Conservation (phyloP, 2,329 filamentous ascomycete genomes). For the Cercospora sesami region DNA sequence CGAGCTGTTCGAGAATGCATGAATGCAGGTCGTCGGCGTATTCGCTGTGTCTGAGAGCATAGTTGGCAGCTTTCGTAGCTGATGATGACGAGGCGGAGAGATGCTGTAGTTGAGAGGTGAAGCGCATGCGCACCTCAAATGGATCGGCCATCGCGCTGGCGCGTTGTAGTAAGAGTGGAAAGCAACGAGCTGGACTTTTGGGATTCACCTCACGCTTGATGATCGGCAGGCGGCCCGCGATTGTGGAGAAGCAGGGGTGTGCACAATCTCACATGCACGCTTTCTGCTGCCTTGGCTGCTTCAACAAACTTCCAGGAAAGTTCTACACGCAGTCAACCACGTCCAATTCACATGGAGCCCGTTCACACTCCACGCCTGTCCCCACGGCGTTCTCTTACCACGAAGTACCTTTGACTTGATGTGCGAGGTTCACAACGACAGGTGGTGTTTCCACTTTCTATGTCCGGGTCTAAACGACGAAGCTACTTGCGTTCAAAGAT, state of each 20-base stretch:
- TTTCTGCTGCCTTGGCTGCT: neutral
- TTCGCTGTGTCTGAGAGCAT: constrained; percentile 89
- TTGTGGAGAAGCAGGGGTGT: neutral
- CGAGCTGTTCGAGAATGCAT: constrained; percentile 93
- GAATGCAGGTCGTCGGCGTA: constrained; percentile 97
- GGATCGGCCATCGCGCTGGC: constrained; percentile 67
- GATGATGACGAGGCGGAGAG: constrained; percentile 88
- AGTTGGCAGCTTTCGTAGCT: constrained; percentile 88
- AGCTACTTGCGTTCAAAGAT: neutral
- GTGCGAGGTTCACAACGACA: neutral
- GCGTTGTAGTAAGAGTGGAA: neutral
- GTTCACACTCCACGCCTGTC: neutral
- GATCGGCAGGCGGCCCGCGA: neutral
- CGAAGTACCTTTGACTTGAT: neutral
- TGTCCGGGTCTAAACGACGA: neutral
- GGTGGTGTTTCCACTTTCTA: neutral
- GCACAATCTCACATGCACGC: neutral
- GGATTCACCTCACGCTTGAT: neutral
- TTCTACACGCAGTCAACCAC: neutral
- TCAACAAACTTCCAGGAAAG: neutral
- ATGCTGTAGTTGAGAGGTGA: constrained; percentile 84
- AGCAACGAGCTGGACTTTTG: neutral
- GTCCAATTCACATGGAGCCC: neutral
- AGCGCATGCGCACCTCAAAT: constrained; percentile 97
- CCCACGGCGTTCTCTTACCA: neutral